Conservation (phyloP, 345 rosid genomes). For the Carallia pectinifolia region DNA sequence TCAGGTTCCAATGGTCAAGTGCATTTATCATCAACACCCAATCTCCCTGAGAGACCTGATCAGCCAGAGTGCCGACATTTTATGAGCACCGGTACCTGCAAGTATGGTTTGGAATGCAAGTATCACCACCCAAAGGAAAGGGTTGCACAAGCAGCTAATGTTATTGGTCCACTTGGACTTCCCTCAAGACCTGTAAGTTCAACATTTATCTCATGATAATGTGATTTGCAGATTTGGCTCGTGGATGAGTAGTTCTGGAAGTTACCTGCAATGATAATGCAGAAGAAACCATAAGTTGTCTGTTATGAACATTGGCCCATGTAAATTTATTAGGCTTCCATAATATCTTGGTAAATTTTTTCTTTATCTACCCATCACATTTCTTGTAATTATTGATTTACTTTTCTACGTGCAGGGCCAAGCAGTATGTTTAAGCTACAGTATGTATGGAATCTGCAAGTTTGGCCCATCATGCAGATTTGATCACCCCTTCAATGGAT, state of each 20-base stretch:
- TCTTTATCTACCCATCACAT: not conserved
- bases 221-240: conserved; percentile 1
- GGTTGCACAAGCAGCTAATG: conserved; percentile 41
- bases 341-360: not conserved
- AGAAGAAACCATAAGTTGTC: not conserved
- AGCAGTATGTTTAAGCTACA: conserved; percentile 60
- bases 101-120: conserved; percentile 82
- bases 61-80: conserved; percentile 72
- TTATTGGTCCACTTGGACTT: conserved; percentile 43
- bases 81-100: conserved; percentile 73
- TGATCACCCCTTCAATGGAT: conserved; percentile 61
- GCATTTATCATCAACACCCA: conserved; percentile 36
- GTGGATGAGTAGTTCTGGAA: not conserved
- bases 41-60: conserved; percentile 61
- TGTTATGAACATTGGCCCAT: not conserved
- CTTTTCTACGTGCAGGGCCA: conserved; percentile 53
- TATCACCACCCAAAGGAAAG: conserved; percentile 78
- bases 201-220: not conserved
- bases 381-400: not conserved
- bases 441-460: conserved; percentile 61
- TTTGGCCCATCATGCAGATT: conserved; percentile 67
- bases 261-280: not conserved
- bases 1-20: conserved; percentile 49
- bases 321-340: not conserved
- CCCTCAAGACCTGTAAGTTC: conserved; percentile 70